phyloP scores from a whole-genome alignment of 441 rosid genomes.

The Aquilaria agallochum region DNA sequence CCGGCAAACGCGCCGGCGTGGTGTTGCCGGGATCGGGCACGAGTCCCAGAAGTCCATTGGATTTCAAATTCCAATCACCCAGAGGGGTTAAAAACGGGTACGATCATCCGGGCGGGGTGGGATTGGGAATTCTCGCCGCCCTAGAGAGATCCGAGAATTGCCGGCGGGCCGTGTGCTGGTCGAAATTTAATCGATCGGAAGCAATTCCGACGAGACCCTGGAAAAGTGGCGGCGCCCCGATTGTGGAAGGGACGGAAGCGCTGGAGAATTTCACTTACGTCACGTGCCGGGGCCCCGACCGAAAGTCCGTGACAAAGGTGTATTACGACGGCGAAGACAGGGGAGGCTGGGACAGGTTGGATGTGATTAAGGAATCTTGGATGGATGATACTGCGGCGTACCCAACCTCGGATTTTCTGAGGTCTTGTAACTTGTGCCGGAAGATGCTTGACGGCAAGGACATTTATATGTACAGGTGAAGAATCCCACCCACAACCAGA shows the following conservation, averaged over 20 bases:
- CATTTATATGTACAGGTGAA: constrained; percentile 63
- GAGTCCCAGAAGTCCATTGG: constrained; percentile 46
- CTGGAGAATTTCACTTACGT: constrained; percentile 46
- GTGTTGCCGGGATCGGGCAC: constrained; percentile 11
- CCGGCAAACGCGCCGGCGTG: constrained; percentile 27
- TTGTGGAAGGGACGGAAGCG: constrained; percentile 23
- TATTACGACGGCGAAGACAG: constrained; percentile 27
- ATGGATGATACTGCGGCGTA: constrained; percentile 15
- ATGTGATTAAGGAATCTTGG: constrained; percentile 4
- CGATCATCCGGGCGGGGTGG: constrained; percentile 42
- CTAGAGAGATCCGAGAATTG: constrained; percentile 24
- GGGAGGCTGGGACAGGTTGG: background rate
- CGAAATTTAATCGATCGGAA: constrained; percentile 18
- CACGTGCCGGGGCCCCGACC: constrained; percentile 30
- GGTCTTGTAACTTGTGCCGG: constrained; percentile 42
- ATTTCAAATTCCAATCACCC: constrained; percentile 35
- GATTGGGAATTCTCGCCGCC: constrained; percentile 57
- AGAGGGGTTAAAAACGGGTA: constrained; percentile 30
- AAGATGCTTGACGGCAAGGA: constrained; percentile 51
- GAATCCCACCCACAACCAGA: background rate
- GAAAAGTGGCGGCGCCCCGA: constrained; percentile 10
- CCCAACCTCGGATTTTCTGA: constrained; percentile 43
- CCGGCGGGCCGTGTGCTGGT: constrained; percentile 16
- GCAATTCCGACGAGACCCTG: constrained; percentile 18
- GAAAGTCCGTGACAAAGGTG: constrained; percentile 29